Percentiles rank a stretch among this genome's conserved stretches.
Evolutionary conservation across 2,329 filamentous ascomycete genomes (phyloP).

Genomic region (Dothiorella sarmentorum): DNA sequence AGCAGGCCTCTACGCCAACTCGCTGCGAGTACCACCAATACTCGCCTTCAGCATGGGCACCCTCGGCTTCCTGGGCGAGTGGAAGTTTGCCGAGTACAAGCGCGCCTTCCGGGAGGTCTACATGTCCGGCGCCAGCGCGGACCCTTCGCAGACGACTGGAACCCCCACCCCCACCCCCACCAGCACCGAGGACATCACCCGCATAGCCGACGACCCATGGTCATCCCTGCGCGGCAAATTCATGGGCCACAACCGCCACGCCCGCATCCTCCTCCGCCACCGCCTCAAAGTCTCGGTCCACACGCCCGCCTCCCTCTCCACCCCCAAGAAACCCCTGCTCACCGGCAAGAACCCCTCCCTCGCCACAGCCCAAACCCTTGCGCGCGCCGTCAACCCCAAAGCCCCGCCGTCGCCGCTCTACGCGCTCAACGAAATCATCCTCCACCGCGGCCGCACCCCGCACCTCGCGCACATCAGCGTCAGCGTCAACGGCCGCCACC

Average conservation of each 20-base stretch:
- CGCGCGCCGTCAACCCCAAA: constrained; percentile 29
- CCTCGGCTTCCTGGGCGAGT: constrained; percentile 90
- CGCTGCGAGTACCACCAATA: constrained; percentile 79
- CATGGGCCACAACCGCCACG: constrained; percentile 69
- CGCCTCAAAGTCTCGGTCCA: constrained; percentile 83
- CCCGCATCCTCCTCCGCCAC: constrained; percentile 81
- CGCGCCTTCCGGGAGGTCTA: constrained; percentile 89
- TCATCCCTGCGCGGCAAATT: constrained; percentile 73
- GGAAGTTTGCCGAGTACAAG: constrained; percentile 93
- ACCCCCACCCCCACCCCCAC: neutral
- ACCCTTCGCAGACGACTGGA: constrained; percentile 26
- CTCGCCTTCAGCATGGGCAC: constrained; percentile 97
- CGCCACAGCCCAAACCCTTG: constrained; percentile 21
- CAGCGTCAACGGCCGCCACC: constrained; percentile 79
- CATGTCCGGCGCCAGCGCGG: constrained; percentile 65
- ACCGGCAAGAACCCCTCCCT: constrained; percentile 17
- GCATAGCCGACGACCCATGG: constrained; percentile 56
- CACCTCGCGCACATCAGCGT: constrained; percentile 92
- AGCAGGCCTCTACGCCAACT: constrained; percentile 79
- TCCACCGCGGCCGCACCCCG: constrained; percentile 85
- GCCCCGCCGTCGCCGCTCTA: constrained; percentile 50
- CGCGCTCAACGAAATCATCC: constrained; percentile 92
- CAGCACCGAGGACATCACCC: constrained; percentile 19
- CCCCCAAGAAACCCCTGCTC: constrained; percentile 30
- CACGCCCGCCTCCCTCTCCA: constrained; percentile 54